These are phyloP conservation scores for Tolypocladium guangdongense DNA, from an alignment of 2,329 filamentous ascomycete species.

Conservation along the genomic window DNA sequence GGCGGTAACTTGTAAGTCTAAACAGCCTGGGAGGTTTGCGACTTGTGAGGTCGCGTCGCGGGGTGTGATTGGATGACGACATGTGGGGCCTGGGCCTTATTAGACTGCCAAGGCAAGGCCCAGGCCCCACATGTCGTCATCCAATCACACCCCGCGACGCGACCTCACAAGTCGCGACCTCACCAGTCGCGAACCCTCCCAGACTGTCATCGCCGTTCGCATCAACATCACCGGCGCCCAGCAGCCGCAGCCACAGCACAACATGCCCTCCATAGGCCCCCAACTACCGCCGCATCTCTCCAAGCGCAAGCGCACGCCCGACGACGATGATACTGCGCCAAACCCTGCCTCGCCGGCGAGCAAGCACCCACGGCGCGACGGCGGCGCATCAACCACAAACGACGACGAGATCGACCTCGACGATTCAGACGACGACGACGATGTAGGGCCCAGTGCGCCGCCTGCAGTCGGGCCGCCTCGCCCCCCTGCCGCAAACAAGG, in stretches of 20 bases:
- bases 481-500: slow-evolving; percentile 1
- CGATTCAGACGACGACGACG: slow-evolving; percentile 28
- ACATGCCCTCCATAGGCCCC: slow-evolving; percentile 61
- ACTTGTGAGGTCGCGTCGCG: background rate
- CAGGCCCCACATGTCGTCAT: background rate
- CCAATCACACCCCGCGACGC: background rate
- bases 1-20: background rate
- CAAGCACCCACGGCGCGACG: slow-evolving; percentile 27
- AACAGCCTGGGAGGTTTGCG: background rate
- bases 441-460: slow-evolving; percentile 27
- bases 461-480: slow-evolving; percentile 11
- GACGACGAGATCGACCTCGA: slow-evolving; percentile 37
- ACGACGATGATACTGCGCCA: slow-evolving; percentile 28
- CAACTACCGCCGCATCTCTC: slow-evolving; percentile 56
- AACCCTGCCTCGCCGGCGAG: slow-evolving; percentile 12
- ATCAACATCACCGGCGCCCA: background rate
- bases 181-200: too few relatives aligned
- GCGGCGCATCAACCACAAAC: slow-evolving; percentile 22
- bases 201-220: too few relatives aligned
- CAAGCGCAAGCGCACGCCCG: slow-evolving; percentile 48
- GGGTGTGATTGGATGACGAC: background rate
- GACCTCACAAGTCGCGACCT: background rate
- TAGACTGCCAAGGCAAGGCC: background rate
- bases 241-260: slow-evolving; percentile 7
- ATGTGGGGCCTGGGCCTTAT: background rate